These are phyloP conservation scores for Lenzites betulinus DNA, from an alignment of 768 basidiomycete species.

Conservation along the genomic window DNA sequence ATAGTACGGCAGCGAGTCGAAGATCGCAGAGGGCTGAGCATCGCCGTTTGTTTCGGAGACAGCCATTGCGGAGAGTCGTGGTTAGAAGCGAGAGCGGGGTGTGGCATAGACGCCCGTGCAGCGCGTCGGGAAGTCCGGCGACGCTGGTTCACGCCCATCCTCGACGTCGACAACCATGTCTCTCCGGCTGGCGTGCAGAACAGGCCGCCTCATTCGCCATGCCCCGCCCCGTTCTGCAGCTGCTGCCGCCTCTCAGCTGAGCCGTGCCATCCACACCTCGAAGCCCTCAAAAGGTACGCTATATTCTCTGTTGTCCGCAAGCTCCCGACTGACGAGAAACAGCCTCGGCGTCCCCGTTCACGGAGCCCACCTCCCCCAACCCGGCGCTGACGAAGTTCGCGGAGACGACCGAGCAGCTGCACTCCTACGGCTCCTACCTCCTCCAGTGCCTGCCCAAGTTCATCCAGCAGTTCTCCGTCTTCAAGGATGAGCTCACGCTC, in stretches of 20 bases:
- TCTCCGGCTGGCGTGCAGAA: constrained; percentile 46
- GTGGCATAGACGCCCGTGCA: constrained; percentile 12
- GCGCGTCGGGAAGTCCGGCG: constrained; percentile 14
- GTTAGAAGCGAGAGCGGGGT: constrained; percentile 12
- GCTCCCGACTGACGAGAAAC: constrained; percentile 8
- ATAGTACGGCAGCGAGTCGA: constrained; percentile 92
- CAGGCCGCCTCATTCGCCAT: constrained; percentile 45
- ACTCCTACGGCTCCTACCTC: constrained; percentile 92
- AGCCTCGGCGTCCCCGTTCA: constrained; percentile 80
- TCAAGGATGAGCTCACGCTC: constrained; percentile 93
- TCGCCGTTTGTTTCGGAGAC: constrained; percentile 7
- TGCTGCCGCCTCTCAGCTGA: constrained; percentile 28
- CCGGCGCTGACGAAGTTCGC: constrained; percentile 73
- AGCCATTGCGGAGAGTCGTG: constrained; percentile 20
- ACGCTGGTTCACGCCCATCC: constrained; percentile 13
- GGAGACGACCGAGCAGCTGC: constrained; percentile 74
- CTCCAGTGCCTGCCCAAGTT: constrained; percentile 93
- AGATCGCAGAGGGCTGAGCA: constrained; percentile 40
- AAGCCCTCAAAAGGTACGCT: constrained; percentile 47
- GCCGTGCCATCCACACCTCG: constrained; percentile 46
- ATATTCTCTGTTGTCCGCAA: neutral
- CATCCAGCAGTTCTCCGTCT: constrained; percentile 96
- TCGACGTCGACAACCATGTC: constrained; percentile 41
- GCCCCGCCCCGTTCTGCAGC: constrained; percentile 38
- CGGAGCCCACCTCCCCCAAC: constrained; percentile 88